phyloP scores from a whole-genome alignment of 2,329 filamentous ascomycete genomes.

The Grosmannia serpens region DNA sequence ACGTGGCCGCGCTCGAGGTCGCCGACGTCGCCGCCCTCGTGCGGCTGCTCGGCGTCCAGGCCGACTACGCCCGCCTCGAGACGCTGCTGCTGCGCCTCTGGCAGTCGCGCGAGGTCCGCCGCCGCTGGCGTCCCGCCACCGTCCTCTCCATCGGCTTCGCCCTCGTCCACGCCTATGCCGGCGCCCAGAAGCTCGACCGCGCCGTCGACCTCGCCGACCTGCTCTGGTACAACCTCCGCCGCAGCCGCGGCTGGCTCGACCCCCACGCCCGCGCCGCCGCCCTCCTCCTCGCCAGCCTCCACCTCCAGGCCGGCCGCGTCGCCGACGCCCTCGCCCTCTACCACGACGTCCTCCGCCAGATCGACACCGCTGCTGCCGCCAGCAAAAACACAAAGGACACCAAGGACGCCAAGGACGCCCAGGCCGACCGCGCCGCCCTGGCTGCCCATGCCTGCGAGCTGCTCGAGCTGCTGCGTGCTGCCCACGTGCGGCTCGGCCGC shows the following conservation, averaged over 20 bases:
- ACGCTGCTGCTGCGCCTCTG: conserved; percentile 21
- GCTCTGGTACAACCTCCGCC: conserved; percentile 23
- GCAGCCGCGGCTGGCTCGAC: conserved; percentile 20
- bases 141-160: conserved; percentile 20
- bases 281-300: conserved; percentile 19
- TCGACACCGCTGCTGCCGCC: conserved; percentile 7
- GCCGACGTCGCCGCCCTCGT: conserved; percentile 33
- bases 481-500: conserved; percentile 11
- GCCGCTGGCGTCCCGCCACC: conserved; percentile 18
- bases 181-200: conserved; percentile 14
- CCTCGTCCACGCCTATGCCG: conserved; percentile 21
- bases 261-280: conserved; percentile 16
- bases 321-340: conserved; percentile 19
- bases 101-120: conserved; percentile 23
- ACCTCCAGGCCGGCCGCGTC: conserved; percentile 15
- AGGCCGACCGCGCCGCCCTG: conserved; percentile 8
- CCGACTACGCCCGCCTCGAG: conserved; percentile 34
- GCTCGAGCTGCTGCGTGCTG: conserved; percentile 12
- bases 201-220: conserved; percentile 20
- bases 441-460: conserved; percentile 12
- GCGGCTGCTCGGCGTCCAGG: conserved; percentile 33
- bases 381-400: not conserved
- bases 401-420: conserved; percentile 5
- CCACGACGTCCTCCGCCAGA: conserved; percentile 18
- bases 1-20: conserved; percentile 30